Conservation (phyloP, 2,329 filamentous ascomycete genomes). For the Fusarium pseudocircinatum region DNA sequence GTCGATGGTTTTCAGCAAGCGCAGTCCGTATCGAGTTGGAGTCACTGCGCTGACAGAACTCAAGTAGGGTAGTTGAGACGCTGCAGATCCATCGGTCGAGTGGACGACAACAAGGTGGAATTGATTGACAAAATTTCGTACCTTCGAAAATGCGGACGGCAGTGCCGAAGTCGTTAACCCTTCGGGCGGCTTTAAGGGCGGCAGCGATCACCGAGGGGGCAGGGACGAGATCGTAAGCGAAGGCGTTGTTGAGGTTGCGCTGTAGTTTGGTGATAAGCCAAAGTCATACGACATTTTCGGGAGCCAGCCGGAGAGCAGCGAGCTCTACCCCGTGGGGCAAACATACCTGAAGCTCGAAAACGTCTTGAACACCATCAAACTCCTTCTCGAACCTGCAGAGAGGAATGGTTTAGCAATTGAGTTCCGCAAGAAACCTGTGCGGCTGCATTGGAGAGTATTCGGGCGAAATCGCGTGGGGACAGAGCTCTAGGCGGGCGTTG, state of each 20-base stretch:
- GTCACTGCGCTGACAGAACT: conserved; percentile 19
- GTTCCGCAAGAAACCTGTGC: conserved; percentile 22
- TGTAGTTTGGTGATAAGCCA: conserved; percentile 48
- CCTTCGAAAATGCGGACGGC: conserved; percentile 99
- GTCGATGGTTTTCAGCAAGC: not conserved
- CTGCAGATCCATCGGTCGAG: conserved; percentile 16
- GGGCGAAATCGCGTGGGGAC: conserved; percentile 42
- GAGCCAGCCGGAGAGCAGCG: conserved; percentile 32
- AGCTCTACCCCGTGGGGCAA: conserved; percentile 35
- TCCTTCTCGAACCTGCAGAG: conserved; percentile 94
- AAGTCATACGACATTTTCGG: conserved; percentile 46
- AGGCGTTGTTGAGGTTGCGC: conserved; percentile 99
- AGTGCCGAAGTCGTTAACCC: conserved; percentile 98
- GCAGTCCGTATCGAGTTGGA: not conserved
- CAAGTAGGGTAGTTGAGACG: conserved; percentile 5
- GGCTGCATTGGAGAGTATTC: conserved; percentile 41
- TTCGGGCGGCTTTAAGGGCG: conserved; percentile 90
- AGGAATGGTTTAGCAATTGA: conserved; percentile 45
- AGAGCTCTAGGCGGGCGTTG: conserved; percentile 37
- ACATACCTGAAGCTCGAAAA: conserved; percentile 97
- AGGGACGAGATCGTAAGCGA: conserved; percentile 99
- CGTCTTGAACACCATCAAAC: conserved; percentile 96
- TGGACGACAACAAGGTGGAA: conserved; percentile 18
- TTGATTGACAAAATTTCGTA: conserved; percentile 57
- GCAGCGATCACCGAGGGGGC: conserved; percentile 90